phyloP scores from a whole-genome alignment of 106 monocot genomes.

The Acorus calamus region DNA sequence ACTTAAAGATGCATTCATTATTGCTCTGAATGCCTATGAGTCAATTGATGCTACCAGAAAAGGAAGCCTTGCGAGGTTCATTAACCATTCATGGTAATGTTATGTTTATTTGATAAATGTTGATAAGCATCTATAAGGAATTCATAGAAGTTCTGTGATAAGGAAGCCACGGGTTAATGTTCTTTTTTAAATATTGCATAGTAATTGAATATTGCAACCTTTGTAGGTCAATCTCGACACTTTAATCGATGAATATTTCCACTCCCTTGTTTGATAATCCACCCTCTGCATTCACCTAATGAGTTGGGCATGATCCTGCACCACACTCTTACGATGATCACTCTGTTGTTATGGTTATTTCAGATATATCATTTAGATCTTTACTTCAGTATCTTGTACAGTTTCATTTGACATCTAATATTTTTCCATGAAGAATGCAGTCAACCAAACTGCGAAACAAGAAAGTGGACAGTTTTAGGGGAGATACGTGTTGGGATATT shows the following conservation, averaged over 20 bases:
- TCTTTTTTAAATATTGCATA: not conserved
- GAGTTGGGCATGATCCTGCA: too few relatives aligned
- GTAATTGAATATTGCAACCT: not conserved
- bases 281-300: too few relatives aligned
- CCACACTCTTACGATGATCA: too few relatives aligned
- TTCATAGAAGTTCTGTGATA: too few relatives aligned
- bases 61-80: conserved; percentile 89
- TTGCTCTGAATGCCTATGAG: conserved; percentile 68
- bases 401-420: conserved; percentile 24
- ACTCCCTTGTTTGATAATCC: too few relatives aligned
- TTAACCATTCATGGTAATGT: conserved; percentile 93
- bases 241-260: too few relatives aligned
- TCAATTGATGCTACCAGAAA: conserved; percentile 91
- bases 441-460: conserved; percentile 94
- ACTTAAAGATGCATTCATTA: conserved; percentile 83
- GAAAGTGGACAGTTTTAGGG: conserved; percentile 88
- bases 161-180: too few relatives aligned
- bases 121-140: too few relatives aligned
- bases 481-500: conserved; percentile 95
- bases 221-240: too few relatives aligned
- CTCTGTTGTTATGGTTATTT: too few relatives aligned
- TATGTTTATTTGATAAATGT: not conserved
- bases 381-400: not conserved
- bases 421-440: conserved; percentile 45
- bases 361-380: too few relatives aligned